Evolutionary conservation across 495 filamentous ascomycete genomes (phyloP).

Genomic region (Extremus antarcticus): DNA sequence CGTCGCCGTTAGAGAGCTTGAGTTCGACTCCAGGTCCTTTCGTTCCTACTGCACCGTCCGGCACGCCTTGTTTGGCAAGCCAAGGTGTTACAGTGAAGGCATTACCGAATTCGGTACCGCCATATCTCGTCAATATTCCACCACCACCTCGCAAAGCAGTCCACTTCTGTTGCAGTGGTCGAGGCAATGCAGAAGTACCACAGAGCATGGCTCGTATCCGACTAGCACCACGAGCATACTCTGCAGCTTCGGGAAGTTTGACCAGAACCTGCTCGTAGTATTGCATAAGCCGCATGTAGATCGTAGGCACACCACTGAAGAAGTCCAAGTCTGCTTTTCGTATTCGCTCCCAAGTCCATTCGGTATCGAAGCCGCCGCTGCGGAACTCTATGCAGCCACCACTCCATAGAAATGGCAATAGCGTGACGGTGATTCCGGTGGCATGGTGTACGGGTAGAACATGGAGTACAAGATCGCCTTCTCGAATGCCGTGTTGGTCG

Average conservation of each 20-base stretch:
- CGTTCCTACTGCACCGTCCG: slow-evolving; percentile 35
- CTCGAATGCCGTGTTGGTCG: slow-evolving; percentile 21
- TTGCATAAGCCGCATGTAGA: slow-evolving; percentile 39
- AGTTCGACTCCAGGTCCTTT: slow-evolving; percentile 25
- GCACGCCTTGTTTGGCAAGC: slow-evolving; percentile 27
- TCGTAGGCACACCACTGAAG: slow-evolving; percentile 41
- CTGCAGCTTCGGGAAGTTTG: slow-evolving; percentile 14
- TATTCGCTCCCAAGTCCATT: slow-evolving; percentile 40
- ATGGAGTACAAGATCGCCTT: slow-evolving; percentile 28
- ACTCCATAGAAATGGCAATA: slow-evolving; percentile 34
- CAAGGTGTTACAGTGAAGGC: slow-evolving; percentile 32
- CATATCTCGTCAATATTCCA: slow-evolving; percentile 36
- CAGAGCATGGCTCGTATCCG: slow-evolving; percentile 34
- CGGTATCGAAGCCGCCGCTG: slow-evolving; percentile 35
- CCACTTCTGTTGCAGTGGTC: slow-evolving; percentile 37
- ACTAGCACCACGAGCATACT: slow-evolving; percentile 31
- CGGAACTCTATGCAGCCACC: slow-evolving; percentile 39
- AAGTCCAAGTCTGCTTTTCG: slow-evolving; percentile 32
- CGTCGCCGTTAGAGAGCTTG: slow-evolving; percentile 24
- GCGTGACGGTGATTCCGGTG: slow-evolving; percentile 35
- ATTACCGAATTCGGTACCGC: slow-evolving; percentile 38
- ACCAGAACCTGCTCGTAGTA: slow-evolving; percentile 30
- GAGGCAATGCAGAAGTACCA: slow-evolving; percentile 37
- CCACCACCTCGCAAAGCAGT: slow-evolving; percentile 27
- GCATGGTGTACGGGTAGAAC: slow-evolving; percentile 38